Evolutionary conservation across 805 yeast species (phyloP).

Genomic region (Cyberlindnera maritima): DNA sequence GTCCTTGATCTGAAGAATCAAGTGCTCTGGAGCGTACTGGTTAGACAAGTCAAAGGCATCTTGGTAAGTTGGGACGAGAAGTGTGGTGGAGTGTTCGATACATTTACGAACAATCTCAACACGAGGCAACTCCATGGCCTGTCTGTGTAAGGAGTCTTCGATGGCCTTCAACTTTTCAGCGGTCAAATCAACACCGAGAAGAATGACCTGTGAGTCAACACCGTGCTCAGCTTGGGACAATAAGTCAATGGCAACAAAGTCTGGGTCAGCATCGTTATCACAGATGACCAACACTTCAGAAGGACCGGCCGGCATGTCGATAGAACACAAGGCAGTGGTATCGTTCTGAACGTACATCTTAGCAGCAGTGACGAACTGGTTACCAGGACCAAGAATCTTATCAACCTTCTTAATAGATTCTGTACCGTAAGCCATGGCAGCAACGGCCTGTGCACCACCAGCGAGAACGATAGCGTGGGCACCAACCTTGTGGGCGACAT

Average conservation of each 20-base stretch:
- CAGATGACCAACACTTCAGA: constrained; percentile 97
- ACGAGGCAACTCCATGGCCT: constrained; percentile 83
- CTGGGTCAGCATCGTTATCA: constrained; percentile 84
- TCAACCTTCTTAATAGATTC: constrained; percentile 89
- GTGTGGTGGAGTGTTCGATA: constrained; percentile 85
- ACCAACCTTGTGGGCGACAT: constrained; percentile 94
- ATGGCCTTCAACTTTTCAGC: constrained; percentile 59
- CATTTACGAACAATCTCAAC: constrained; percentile 91
- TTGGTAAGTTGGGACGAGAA: constrained; percentile 63
- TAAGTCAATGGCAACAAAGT: constrained; percentile 94
- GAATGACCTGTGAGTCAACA: constrained; percentile 93
- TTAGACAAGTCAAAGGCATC: constrained; percentile 88
- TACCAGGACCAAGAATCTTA: constrained; percentile 97
- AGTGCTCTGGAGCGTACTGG: constrained; percentile 95
- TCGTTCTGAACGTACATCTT: constrained; percentile 97
- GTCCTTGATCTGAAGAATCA: constrained; percentile 83
- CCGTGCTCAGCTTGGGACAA: constrained; percentile 99
- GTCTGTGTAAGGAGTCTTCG: constrained; percentile 80
- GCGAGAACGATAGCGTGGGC: constrained; percentile 89
- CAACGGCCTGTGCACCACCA: constrained; percentile 99
- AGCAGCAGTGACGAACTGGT: constrained; percentile 98
- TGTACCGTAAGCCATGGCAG: constrained; percentile 99
- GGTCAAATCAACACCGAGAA: constrained; percentile 75
- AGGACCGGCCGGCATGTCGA: constrained; percentile 99
- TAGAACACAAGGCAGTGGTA: constrained; percentile 89